Base-by-base conservation (phyloP, 83 land plant genomes). In the Picea abies region DNA sequence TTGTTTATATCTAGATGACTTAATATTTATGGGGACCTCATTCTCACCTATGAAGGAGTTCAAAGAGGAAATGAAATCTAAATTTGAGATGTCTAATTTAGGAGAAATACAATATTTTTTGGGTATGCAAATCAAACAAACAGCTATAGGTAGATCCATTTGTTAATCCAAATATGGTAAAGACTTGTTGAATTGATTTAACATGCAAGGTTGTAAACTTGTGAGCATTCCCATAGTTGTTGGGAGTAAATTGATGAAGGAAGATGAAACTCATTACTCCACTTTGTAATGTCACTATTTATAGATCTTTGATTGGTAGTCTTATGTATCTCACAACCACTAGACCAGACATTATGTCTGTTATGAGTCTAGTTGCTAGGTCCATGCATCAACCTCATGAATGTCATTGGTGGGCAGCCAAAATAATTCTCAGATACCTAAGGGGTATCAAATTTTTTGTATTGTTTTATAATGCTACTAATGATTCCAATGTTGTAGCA, bases 1-100 rank as follows among this genome's bases (percentile, higher is more conserved):
- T 17, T 63, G 61, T 12, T 41, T 83, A 4, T 85, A 85, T 82
- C 81, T 85, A 6, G 64, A 85, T 79, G 87, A 82, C 25, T 78
- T 85, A 25, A 44, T 81, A 0, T 1, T 85, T 10, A 82, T 77
- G 0, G 37, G 81, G 4, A 82, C 67, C 58, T n/a, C 26, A 7
- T 86, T 20, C 63, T 44, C n/a, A n/a, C n/a, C n/a, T n/a, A n/a
- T n/a, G n/a, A n/a, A n/a, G n/a, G n/a, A n/a, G n/a, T n/a, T n/a
- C n/a, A n/a, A n/a, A n/a, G n/a, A n/a, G n/a, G n/a, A n/a, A n/a
- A n/a, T n/a, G n/a, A n/a, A n/a, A n/a, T n/a, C n/a, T n/a, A n/a
- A n/a, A n/a, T n/a, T n/a, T n/a, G n/a, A n/a, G n/a, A n/a, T n/a
- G n/a, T n/a, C n/a, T n/a, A n/a, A n/a, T n/a, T n/a, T n/a, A n/a